Evolutionary conservation across 352 stramenopile genomes (phyloP), one percentile per base, ranked within the genome.

Genomic region (Achlya hypogyna): DNA sequence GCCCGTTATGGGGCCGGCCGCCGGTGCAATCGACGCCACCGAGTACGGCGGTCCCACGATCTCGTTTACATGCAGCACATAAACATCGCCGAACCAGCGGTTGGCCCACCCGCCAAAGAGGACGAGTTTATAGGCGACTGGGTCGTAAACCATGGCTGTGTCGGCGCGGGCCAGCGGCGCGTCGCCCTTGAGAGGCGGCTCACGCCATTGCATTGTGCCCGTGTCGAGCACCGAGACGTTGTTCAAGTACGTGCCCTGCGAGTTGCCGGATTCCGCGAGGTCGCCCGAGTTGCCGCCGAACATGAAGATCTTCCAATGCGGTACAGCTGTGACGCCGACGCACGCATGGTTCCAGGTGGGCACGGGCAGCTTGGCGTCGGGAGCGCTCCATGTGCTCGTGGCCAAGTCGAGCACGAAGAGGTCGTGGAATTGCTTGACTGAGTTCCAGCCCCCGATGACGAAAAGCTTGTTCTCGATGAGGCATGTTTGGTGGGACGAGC

Each of bases 101-200:
- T 98, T 98, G 4, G 92, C 93, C 96, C 96, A 99, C 32, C 96
- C 96, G 28, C 96, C 96, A 64, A 98, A 99, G 56, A 98, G 80
- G 35, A 98, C 78, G 63, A 98, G 76, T 71, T 87, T 76, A 49
- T 95, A 97, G 31, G 82, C 87, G 32, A 81, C 84, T 45, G 79
- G 77, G 70, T 98, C 96, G 70, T 98, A 98, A 4, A 95, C 88
- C 72, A 98, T 95, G 18, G 87, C 82, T 22, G 93, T 96, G 74
- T 99, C 96, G 3, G 93, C 88, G 23, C 96, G 88, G 10, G 93
- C 83, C 20, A 79, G 81, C 14, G 96, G 96, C 16, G 89, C 68
- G 28, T 91, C 81, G n/a, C 85, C 81, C 68, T 84, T 81, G 1
- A 91, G 75, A 0, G 80, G 76, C 2, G 82, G 85, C 25, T 71